A percentile compares a stretch with the other conserved stretches of the same genome.
phyloP scores from a whole-genome alignment of 257 asterid species.

The Lantana camara region DNA sequence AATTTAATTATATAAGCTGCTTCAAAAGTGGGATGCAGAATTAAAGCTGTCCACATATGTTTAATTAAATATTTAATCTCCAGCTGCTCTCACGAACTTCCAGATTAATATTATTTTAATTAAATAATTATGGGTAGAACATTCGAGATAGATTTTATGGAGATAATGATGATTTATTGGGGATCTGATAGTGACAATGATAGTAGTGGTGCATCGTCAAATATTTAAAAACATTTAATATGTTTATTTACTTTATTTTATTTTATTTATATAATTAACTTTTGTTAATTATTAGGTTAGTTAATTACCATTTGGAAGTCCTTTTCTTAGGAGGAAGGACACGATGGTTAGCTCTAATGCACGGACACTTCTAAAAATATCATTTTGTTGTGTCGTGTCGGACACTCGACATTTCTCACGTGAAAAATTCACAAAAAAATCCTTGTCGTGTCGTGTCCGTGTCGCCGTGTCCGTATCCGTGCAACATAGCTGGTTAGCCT shows the following conservation, averaged over 20 bases:
- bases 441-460: too few species aligned
- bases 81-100: neutral
- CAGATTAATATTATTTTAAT: neutral
- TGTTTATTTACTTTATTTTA: neutral
- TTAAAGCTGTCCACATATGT: neutral
- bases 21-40: neutral
- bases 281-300: neutral
- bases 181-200: slow-evolving; percentile 1
- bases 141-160: slow-evolving; percentile 6
- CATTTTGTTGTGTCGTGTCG: too few species aligned
- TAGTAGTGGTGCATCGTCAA: neutral
- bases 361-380: too few species aligned
- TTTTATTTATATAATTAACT: neutral
- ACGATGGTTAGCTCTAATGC: too few species aligned
- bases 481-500: too few species aligned
- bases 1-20: neutral
- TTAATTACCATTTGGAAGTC: neutral
- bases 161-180: slow-evolving; percentile 12
- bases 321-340: neutral
- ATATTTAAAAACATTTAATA: neutral
- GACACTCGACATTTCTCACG: too few species aligned
- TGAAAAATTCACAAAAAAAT: too few species aligned
- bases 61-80: neutral
- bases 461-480: too few species aligned
- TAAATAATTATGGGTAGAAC: neutral